phyloP scores from a whole-genome alignment of 2,329 filamentous ascomycete species.

The Trichoderma breve region DNA sequence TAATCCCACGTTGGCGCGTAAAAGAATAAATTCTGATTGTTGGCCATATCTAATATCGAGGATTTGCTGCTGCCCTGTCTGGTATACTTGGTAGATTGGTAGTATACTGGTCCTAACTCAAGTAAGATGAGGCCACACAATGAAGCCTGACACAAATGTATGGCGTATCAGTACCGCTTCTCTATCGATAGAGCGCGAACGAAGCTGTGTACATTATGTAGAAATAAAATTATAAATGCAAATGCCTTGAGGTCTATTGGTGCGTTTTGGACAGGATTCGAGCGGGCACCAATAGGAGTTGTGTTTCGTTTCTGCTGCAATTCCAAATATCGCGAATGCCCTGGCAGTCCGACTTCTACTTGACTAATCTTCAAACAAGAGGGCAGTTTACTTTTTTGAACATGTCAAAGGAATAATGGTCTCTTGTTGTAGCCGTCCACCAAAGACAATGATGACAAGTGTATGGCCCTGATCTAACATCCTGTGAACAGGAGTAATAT shows the following conservation, averaged over 20 bases:
- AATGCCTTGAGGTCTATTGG: not conserved
- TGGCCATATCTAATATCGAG: not conserved
- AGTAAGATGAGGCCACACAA: not conserved
- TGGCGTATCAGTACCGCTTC: rapidly evolving
- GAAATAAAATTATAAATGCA: not conserved
- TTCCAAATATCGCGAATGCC: not conserved
- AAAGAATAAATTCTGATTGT: conserved; percentile 10
- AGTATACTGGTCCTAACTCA: not conserved
- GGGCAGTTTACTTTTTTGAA: not conserved
- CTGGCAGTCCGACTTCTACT: not conserved
- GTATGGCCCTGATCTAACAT: not conserved
- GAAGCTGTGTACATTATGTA: not conserved
- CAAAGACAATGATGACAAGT: not conserved
- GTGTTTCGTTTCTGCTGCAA: not conserved
- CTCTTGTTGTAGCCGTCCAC: not conserved
- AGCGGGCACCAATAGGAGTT: not conserved
- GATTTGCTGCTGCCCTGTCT: not conserved
- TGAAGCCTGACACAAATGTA: not conserved
- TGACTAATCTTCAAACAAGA: not conserved
- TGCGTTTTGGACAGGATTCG: not conserved
- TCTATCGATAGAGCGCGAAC: not conserved
- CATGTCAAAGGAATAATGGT: not conserved
- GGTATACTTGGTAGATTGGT: not conserved
- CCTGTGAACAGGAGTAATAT: not conserved
- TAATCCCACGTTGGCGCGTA: conserved; percentile 24